Percentiles rank a stretch among this genome's conserved stretches.
Conservation (phyloP, 148 eudicot species). For the Oxyria digyna region DNA sequence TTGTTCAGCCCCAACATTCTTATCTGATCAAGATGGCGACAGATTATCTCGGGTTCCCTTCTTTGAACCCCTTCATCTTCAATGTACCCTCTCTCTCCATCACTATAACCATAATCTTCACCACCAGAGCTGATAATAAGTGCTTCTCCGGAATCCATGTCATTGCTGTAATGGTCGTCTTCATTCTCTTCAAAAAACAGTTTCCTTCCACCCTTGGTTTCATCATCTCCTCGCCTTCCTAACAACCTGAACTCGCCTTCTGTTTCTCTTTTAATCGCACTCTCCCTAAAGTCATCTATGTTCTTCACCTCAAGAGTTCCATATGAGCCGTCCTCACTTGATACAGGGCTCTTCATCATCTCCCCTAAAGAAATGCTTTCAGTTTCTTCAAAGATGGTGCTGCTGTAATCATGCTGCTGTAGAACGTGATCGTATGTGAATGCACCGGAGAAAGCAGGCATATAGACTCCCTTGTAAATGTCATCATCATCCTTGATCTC, state of each 20-base stretch:
- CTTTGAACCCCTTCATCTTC: constrained; percentile 47
- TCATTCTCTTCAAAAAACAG: constrained; percentile 9
- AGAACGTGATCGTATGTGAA: constrained; percentile 71
- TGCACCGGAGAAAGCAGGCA: constrained; percentile 96
- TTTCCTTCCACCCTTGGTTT: no score
- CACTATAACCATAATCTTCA: constrained; percentile 34
- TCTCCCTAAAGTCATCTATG: constrained; percentile 47
- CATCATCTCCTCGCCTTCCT: constrained; percentile 64
- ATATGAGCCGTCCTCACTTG: constrained; percentile 90
- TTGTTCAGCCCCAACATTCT: constrained; percentile 87
- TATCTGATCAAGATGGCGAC: constrained; percentile 88
- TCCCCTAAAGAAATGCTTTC: constrained; percentile 78
- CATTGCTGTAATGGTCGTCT: constrained; percentile 17
- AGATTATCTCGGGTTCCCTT: constrained; percentile 74
- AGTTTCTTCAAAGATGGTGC: constrained; percentile 81
- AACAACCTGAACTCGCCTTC: constrained; percentile 91
- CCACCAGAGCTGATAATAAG: constrained; percentile 47
- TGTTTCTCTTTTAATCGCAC: constrained; percentile 83
- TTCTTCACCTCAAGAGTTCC: constrained; percentile 70
- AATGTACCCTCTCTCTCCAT: constrained; percentile 61
- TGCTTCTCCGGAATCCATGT: constrained; percentile 42
- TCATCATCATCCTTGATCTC: constrained; percentile 39
- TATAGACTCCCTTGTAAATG: no score
- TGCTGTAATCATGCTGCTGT: constrained; percentile 62
- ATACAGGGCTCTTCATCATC: constrained; percentile 88